Base-by-base conservation (phyloP, 108 stramenopile species). In the Aurantiochytrium sp. region DNA sequence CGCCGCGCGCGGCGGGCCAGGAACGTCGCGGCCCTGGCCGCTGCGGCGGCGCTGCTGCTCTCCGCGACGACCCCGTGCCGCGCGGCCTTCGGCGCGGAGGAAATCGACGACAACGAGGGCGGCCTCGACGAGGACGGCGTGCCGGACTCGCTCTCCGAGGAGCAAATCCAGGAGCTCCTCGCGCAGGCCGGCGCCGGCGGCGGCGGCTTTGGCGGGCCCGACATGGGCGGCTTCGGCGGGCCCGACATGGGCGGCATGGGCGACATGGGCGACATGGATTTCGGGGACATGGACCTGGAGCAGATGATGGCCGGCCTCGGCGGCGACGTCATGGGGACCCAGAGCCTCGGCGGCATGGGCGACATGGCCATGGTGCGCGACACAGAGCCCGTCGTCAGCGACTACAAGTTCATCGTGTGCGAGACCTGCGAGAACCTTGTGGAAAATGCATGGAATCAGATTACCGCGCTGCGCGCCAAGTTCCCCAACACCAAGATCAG, bases 401-500 rank as follows among this genome's bases (percentile, higher is more conserved):
- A 81, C 32, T n/a, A 30, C 42, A 81, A 81, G 45, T 48, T 81
- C 3, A 48, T 81, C 24, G 12, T 81, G 0, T 81, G 73, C 45
- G 73, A 81, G 21, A 48, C 45, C n/a, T 81, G 73, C 73, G 45
- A 81, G 73, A 48, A 41, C 73, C 42, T 81, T 30, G 73, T 81
- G 12, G 73, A 81, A 24, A 81, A 81, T 81, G 73, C 73, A 12
- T 41, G 42, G 39, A 48, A 81, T 6, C 73, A 81, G 24, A 48
- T 42, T 41, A 12, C 39, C 10, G 73, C 73, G 73, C 73, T 81
- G 73, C 39, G 45, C 0, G 42, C 42, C 73, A 81, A 81, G 73
- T 48, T 81, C 42, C 73, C 73, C 73, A 81, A 81, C 4, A 81
- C 73, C 45, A 81, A 81, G 73, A 81, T 81, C 73, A 48, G 73